These are phyloP conservation scores for Wallacemonas sp. DNA, from an alignment of 208 protist genomes.

Conservation along the genomic window DNA sequence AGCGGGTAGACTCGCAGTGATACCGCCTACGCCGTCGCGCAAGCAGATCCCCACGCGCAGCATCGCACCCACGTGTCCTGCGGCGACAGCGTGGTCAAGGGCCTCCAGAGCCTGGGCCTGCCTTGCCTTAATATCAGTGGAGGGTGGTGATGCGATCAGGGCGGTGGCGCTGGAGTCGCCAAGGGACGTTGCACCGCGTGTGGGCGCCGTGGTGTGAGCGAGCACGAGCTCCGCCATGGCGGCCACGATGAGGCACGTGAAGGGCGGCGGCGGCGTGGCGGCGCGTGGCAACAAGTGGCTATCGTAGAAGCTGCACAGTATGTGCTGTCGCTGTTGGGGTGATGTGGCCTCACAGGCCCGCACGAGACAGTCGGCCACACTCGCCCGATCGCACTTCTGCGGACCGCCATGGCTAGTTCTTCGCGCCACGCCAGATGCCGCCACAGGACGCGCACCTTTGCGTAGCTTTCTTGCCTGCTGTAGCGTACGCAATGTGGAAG, in stretches of 20 bases:
- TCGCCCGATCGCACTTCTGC: background rate
- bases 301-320: background rate
- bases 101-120: constrained; percentile 20
- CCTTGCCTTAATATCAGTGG: background rate
- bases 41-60: constrained; percentile 61
- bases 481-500: constrained; percentile 16
- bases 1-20: constrained; percentile 39
- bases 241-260: constrained; percentile 31
- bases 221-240: constrained; percentile 43
- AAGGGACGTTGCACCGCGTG: background rate
- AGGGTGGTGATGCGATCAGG: background rate
- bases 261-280: background rate
- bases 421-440: background rate
- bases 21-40: constrained; percentile 49
- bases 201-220: background rate
- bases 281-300: background rate
- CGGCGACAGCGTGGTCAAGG: constrained; percentile 50
- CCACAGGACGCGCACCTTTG: background rate
- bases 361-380: constrained; percentile 8
- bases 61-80: constrained; percentile 70
- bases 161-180: too few relatives aligned
- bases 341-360: background rate
- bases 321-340: background rate
- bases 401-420: background rate
- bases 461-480: constrained; percentile 8